phyloP scores from a whole-genome alignment of 148 eudicot genomes.

The Silene latifolia region DNA sequence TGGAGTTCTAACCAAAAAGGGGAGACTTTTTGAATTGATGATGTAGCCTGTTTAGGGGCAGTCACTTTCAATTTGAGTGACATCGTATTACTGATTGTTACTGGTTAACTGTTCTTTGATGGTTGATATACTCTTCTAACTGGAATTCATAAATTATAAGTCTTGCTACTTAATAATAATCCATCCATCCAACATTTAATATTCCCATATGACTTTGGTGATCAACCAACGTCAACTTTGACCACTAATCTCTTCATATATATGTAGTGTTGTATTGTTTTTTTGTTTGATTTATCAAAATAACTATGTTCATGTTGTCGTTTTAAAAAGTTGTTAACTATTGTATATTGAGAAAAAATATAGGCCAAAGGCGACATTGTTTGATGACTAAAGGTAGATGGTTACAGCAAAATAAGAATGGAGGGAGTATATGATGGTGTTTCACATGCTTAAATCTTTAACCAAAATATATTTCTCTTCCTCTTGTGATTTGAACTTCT shows the following conservation, averaged over 20 bases:
- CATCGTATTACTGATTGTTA: background rate
- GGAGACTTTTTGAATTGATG: background rate
- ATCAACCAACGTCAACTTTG: background rate
- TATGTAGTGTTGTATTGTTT: background rate
- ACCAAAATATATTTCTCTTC: conserved; percentile 1
- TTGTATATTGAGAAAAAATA: background rate
- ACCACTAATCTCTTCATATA: background rate
- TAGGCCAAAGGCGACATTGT: background rate
- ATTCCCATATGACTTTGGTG: background rate
- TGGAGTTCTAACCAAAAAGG: background rate
- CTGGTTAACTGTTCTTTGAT: conserved; percentile 6
- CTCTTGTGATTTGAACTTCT: conserved; percentile 14
- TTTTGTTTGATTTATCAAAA: background rate
- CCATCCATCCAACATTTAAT: background rate
- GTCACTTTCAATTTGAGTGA: conserved; percentile 4
- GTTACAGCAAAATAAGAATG: no score
- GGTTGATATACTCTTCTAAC: conserved; percentile 6
- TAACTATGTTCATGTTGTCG: background rate
- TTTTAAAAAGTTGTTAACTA: background rate
- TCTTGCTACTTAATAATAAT: background rate
- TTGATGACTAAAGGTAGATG: background rate
- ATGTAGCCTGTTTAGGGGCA: background rate
- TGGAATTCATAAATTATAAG: background rate
- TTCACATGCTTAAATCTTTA: conserved; percentile 9
- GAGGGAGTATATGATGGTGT: background rate